Base-by-base conservation (phyloP, 176 grass and related monocot genomes). In the Musa schizocarpa region DNA sequence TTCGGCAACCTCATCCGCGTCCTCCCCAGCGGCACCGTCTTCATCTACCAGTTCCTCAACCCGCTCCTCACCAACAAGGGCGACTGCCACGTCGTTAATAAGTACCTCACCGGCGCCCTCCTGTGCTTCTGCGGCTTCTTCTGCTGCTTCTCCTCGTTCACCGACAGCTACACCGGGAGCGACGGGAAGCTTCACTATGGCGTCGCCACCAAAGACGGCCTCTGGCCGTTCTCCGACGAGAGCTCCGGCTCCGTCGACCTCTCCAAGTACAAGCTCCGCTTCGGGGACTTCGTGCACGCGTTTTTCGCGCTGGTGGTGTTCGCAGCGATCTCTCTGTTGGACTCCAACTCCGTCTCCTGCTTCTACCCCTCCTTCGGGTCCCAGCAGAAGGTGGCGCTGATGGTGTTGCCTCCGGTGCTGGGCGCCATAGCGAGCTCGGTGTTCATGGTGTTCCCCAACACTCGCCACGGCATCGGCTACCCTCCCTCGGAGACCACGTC, bases 1-100 rank as follows among this genome's bases (percentile, higher is more conserved):
- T 76, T 78, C 2, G 77, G 83, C n/a, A 81, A 85, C 78, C 78
- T 95, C 13, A n/a, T 82, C 68, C 81, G 84, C 63, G 86, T 91
- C 2, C 86, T 87, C 27, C 86, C 83, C 19, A 88, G 81, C 8
- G 81, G 83, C 73, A 96, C 88, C 11, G 76, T 81, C 53, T 71
- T 96, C 27, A 79, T 82, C 1, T 91, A 84, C 79, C 86, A 96
- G 56, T 77, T 83, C 21, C 81, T 95, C 52, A 84, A 81, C 58
- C 88, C 92, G 9, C 90, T 86, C 24, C 86, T 95, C 85, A 88
- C 68, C 56, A 84, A 86, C 83, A 79, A 88, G 14, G 92, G 92
- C 55, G 21, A 7, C 2, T 91, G 83, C 85, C 64, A 65, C 22
- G 8, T 11, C 9, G 72, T 61, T 11, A 89, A 90, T 85, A 79